These are phyloP conservation scores for Cnidoscolus chayamansa DNA, from an alignment of 441 rosid genomes.

Conservation along the genomic window DNA sequence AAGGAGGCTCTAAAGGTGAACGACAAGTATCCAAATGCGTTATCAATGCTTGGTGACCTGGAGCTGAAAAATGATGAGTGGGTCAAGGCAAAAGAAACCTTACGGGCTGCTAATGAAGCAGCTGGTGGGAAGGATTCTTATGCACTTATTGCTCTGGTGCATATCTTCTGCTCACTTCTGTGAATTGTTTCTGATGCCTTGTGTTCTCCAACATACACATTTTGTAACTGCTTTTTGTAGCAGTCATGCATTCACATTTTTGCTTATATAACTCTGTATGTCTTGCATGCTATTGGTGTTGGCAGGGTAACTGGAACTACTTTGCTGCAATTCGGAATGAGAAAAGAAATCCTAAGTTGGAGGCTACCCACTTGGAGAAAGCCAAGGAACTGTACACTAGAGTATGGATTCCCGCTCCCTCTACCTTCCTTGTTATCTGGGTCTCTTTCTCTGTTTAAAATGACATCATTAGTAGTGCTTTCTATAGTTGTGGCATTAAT, in stretches of 20 bases:
- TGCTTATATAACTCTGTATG: constrained; percentile 1
- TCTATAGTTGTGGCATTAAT: neutral
- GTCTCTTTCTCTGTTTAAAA: neutral
- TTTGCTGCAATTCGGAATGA: constrained; percentile 98
- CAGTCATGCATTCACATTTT: constrained; percentile 1
- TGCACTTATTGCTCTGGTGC: constrained; percentile 87
- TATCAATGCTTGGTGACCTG: constrained; percentile 95
- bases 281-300: constrained; percentile 32
- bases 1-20: constrained; percentile 91
- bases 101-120: constrained; percentile 94
- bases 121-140: constrained; percentile 98
- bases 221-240: neutral
- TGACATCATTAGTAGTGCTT: neutral
- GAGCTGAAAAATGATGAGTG: constrained; percentile 99
- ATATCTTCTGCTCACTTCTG: constrained; percentile 22
- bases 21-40: constrained; percentile 82
- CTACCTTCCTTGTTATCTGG: constrained; percentile 1
- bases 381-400: constrained; percentile 93
- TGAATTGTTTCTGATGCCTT: constrained; percentile 3
- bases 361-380: constrained; percentile 98
- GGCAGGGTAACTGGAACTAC: constrained; percentile 97
- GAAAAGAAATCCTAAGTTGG: constrained; percentile 96
- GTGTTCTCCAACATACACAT: neutral
- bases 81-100: constrained; percentile 99
- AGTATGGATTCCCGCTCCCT: constrained; percentile 44